Base-by-base conservation (phyloP, 106 monocot genomes). In the Allium fistulosum region DNA sequence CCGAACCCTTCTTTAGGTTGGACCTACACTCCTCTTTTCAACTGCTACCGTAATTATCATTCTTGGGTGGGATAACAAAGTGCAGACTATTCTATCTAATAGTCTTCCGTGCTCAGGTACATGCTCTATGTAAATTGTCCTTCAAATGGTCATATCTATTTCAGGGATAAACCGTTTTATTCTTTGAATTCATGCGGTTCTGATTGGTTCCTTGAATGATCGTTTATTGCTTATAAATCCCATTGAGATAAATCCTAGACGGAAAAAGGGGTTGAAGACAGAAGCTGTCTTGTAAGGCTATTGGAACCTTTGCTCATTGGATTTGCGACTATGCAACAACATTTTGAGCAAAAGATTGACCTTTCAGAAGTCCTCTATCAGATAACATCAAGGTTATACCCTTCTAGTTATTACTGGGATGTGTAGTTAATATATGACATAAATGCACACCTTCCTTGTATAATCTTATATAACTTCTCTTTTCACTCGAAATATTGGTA, bases 301-400 rank as follows among this genome's bases (percentile, higher is more conserved):
- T 87, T 99, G 72, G 97, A 99, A 70, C 97, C 97, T 69, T 84
- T 93, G 69, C 88, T 99, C 11, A 90, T 99, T 87, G 97, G 97
- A 67, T 99, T 92, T 76, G 86, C 87, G 51, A 90, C 97, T 48
- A 99, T 99, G 97, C 97, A 99, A 59, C 97, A 99, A 72, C 72
- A 79, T 28, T 99, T 92, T 80, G 97, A 99, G 67, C 92, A 99
- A 83, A 99, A 99, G 73, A 71, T 99, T 71, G 84, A 92, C 77
- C 84, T 99, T 62, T 80, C 97, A 48, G 97, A 99, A 71, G 87
- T 92, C n/a, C 76, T 93, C 66, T 99, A 99, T 63, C 97, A 99
- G 61, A 93, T 99, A 78, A 90, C 97, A 17, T 92, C 97, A 87
- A 93, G 97, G 97, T 99, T 63, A 58, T 51, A 22, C 57, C 49